Evolutionary conservation across 345 rosid genomes (phyloP).

Genomic region (Carallia brachiata): DNA sequence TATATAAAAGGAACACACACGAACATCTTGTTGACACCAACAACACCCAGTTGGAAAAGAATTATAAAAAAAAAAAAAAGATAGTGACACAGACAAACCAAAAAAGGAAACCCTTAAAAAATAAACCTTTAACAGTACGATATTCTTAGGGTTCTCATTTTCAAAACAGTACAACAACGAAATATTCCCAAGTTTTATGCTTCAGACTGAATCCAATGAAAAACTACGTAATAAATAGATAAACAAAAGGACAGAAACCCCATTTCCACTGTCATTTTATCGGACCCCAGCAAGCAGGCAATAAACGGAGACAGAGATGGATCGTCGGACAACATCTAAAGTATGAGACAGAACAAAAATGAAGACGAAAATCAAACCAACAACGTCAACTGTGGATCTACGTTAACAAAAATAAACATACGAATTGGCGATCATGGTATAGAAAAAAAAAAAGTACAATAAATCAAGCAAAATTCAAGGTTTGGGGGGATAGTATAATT

Average conservation of each 20-base stretch:
- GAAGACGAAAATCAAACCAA: too few relatives aligned
- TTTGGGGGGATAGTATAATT: background rate
- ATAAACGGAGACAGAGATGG: background rate
- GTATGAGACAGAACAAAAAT: too few relatives aligned
- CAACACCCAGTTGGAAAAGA: background rate
- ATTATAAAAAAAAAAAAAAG: background rate
- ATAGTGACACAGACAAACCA: too few relatives aligned
- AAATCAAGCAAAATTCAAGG: conserved; percentile 3
- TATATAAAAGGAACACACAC: background rate
- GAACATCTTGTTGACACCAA: background rate
- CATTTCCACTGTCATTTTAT: background rate
- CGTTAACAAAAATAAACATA: background rate
- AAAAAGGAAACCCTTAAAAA: too few relatives aligned
- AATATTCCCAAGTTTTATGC: background rate
- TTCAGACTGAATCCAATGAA: background rate
- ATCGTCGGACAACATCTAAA: too few relatives aligned
- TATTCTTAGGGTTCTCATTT: background rate
- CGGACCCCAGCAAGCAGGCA: background rate
- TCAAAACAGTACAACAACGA: background rate
- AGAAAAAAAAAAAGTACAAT: background rate
- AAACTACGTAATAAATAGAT: background rate
- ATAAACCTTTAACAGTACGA: background rate
- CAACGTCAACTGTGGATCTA: too few relatives aligned
- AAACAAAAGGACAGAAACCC: background rate
- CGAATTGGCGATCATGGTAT: conserved; percentile 5